phyloP scores from a whole-genome alignment of 1,284 basidiomycete genomes.

The Ganoderma multipileum region DNA sequence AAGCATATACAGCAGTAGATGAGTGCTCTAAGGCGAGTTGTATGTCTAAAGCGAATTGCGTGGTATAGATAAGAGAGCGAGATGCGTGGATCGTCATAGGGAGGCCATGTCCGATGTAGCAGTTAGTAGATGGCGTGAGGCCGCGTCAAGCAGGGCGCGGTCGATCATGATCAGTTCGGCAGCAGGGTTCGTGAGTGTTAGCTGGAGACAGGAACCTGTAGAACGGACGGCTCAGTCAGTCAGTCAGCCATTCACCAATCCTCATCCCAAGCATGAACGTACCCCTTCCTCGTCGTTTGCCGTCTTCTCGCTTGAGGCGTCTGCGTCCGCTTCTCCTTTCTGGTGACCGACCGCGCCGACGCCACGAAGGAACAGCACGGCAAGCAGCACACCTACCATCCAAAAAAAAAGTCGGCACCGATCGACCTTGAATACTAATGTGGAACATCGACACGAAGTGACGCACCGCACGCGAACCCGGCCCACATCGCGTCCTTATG shows the following conservation, averaged over 20 bases:
- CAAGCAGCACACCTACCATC: constrained; percentile 59
- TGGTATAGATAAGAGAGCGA: neutral
- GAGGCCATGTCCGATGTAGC: neutral
- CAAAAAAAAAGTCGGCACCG: too few species aligned
- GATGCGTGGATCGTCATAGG: neutral
- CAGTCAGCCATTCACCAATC: neutral
- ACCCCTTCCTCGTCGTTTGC: neutral
- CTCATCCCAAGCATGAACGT: neutral
- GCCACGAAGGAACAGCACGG: constrained; percentile 58
- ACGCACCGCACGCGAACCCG: constrained; percentile 65
- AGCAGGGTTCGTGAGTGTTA: neutral
- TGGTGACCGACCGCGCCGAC: constrained; percentile 65
- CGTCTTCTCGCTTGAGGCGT: constrained; percentile 12
- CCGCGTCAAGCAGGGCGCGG: too few species aligned
- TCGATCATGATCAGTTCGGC: neutral
- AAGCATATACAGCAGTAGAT: neutral
- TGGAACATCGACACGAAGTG: too few species aligned
- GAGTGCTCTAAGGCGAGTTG: neutral
- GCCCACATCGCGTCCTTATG: constrained; percentile 74
- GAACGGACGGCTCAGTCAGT: neutral
- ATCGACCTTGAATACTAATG: too few species aligned
- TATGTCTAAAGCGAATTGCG: neutral
- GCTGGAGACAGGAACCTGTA: neutral
- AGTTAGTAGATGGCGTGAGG: neutral
- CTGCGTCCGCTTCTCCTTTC: constrained; percentile 18